phyloP scores from a whole-genome alignment of 805 yeast genomes.

The Metschnikowia vanudenii region DNA sequence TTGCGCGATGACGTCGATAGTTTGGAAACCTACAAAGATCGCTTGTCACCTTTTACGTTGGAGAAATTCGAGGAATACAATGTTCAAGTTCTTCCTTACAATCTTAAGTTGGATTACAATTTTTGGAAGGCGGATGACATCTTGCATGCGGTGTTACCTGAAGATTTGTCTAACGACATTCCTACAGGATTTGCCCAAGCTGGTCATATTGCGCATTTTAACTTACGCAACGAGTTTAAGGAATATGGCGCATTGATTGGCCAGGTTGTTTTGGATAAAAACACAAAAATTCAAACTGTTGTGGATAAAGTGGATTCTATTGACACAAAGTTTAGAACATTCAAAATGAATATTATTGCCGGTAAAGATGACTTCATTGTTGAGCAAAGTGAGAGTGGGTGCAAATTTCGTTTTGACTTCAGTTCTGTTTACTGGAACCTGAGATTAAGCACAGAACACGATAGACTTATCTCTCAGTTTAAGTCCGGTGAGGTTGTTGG shows the following conservation, averaged over 20 bases:
- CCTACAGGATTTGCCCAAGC: constrained; percentile 92
- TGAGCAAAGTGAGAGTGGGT: constrained; percentile 83
- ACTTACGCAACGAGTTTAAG: constrained; percentile 77
- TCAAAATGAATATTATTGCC: constrained; percentile 90
- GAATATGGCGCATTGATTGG: constrained; percentile 84
- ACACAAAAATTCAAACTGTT: constrained; percentile 76
- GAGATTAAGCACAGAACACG: constrained; percentile 90
- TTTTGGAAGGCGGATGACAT: constrained; percentile 93
- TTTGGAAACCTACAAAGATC: constrained; percentile 34
- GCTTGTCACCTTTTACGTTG: constrained; percentile 43
- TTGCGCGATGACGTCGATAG: constrained; percentile 51
- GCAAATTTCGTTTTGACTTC: constrained; percentile 84
- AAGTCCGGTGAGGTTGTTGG: constrained; percentile 72
- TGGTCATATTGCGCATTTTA: constrained; percentile 94
- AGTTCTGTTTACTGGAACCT: constrained; percentile 97
- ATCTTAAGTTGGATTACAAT: constrained; percentile 59
- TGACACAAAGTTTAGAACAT: constrained; percentile 85
- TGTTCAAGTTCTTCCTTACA: constrained; percentile 51
- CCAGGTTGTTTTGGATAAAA: constrained; percentile 85
- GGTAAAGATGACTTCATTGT: constrained; percentile 77
- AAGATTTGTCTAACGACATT: constrained; percentile 59
- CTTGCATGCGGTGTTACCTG: constrained; percentile 73
- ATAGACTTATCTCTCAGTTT: constrained; percentile 64
- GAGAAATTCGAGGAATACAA: constrained; percentile 47
- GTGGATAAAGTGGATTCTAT: constrained; percentile 89